phyloP scores from a whole-genome alignment of 148 eudicot species.

The Mesembryanthemum crystallinum region DNA sequence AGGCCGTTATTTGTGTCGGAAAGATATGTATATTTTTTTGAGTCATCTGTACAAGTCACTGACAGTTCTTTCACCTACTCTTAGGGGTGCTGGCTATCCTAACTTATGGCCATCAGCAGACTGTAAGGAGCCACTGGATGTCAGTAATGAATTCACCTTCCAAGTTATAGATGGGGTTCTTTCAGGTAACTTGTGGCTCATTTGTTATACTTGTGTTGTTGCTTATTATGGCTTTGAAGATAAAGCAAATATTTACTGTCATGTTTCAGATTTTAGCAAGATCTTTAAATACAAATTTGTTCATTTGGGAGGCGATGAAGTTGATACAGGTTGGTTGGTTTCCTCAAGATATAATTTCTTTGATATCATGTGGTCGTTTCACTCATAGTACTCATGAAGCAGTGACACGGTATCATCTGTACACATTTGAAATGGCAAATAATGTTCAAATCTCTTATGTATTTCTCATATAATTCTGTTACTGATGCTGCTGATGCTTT shows the following conservation, averaged over 20 bases:
- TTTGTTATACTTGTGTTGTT: not conserved
- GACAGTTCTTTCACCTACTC: conserved; percentile 9
- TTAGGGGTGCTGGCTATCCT: conserved; percentile 84
- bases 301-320: conserved; percentile 98
- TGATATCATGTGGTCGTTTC: not conserved
- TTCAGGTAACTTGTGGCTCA: conserved; percentile 46
- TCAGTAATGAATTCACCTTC: conserved; percentile 89
- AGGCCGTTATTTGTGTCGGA: not conserved
- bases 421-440: not conserved
- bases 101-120: conserved; percentile 68
- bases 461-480: too few relatives aligned
- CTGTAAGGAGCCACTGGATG: conserved; percentile 91
- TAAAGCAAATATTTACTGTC: not conserved
- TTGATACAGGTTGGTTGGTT: conserved; percentile 63
- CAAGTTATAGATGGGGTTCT: conserved; percentile 81
- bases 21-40: not conserved
- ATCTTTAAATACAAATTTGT: conserved; percentile 75
- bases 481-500: too few relatives aligned
- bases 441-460: too few relatives aligned
- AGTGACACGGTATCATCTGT: not conserved
- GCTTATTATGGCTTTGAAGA: not conserved
- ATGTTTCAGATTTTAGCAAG: conserved; percentile 83
- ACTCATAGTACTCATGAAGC: not conserved
- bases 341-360: not conserved
- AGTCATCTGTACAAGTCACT: not conserved